Evolutionary conservation across 164 flowering plant genomes (phyloP).

Genomic region (Vitis vinifera): DNA sequence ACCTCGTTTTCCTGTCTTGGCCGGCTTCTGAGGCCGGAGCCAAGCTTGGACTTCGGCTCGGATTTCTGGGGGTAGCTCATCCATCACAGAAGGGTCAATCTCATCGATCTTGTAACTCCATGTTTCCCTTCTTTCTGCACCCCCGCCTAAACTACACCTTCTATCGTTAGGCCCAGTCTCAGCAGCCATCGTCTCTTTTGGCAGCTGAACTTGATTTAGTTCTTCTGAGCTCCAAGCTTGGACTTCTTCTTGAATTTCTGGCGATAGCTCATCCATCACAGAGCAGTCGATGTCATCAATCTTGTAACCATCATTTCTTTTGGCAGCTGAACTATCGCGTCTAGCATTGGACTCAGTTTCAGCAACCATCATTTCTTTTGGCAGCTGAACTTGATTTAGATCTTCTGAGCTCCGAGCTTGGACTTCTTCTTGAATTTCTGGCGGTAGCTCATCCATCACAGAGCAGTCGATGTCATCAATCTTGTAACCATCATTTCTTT

Average conservation of each 20-base stretch:
- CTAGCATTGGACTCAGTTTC: conserved; percentile 5
- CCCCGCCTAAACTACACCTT: conserved; percentile 8
- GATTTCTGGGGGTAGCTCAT: conserved; percentile 79
- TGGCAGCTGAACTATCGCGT: conserved; percentile 11
- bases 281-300: conserved; percentile 75
- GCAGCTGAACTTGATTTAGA: conserved; percentile 17
- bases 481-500: conserved; percentile 51
- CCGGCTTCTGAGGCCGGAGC: conserved; percentile 66
- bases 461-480: conserved; percentile 76
- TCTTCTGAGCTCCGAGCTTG: conserved; percentile 33
- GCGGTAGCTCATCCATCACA: conserved; percentile 75
- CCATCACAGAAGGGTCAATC: conserved; percentile 71
- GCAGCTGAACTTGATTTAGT: conserved; percentile 17
- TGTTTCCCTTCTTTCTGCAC: conserved; percentile 25
- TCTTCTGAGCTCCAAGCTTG: conserved; percentile 33
- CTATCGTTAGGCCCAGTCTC: conserved; percentile 6
- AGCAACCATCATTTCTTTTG: conserved; percentile 7
- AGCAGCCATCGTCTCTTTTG: conserved; percentile 7
- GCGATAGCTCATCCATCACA: conserved; percentile 73
- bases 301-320: conserved; percentile 46
- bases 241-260: conserved; percentile 73
- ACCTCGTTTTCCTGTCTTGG: conserved; percentile 43
- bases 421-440: conserved; percentile 73
- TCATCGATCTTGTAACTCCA: conserved; percentile 69
- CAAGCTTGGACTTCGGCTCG: conserved; percentile 65